Evolutionary conservation across 139 green algal genomes (phyloP), one percentile per base, ranked within the genome.

Genomic region (Desmodesmus armatus): DNA sequence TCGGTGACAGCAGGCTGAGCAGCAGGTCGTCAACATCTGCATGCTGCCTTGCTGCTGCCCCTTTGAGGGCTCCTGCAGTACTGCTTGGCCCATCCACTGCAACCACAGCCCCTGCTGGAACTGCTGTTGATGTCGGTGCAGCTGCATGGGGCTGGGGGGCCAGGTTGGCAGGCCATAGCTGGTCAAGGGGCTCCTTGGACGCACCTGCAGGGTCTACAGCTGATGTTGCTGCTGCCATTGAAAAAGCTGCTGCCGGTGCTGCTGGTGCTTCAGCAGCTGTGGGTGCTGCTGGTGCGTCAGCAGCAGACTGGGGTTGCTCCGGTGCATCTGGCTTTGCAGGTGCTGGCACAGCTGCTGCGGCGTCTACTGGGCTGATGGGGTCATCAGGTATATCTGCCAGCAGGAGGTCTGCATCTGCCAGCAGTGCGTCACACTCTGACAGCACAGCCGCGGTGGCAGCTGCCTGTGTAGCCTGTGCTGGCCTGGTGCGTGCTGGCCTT

Each of bases 21-120:
- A n/a, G n/a, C n/a, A n/a, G n/a, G n/a, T n/a, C n/a, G n/a, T n/a
- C n/a, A n/a, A n/a, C n/a, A n/a, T n/a, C n/a, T 25, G 60, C 1
- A 3, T 47, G 73, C 23, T 69, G 74, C 74, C 7, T 55, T 81
- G 72, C 35, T 76, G 33, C 67, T 76, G 67, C n/a, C 29, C 21
- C 31, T 35, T 19, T 70, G 60, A 23, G 11, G 35, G 6, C 15
- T 51, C 15, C 35, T 75, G 37, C 3, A 43, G 39, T n/a, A 6
- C 44, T 44, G 29, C 2, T 40, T 70, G 33, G 27, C 35, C 27
- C 35, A 39, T 63, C n/a, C 43, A 21, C 53, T 40, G 15, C 4
- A 4, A 19, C 15, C 3, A 40, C 60, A 65, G 78, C 78, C 19
- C 43, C 47, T 66, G 29, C 33, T 73, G 76, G 35, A 39, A 43